Evolutionary conservation across 768 basidiomycete genomes (phyloP), one percentile per base, ranked within the genome.

Genomic region (Kwoniella botswanensis): DNA sequence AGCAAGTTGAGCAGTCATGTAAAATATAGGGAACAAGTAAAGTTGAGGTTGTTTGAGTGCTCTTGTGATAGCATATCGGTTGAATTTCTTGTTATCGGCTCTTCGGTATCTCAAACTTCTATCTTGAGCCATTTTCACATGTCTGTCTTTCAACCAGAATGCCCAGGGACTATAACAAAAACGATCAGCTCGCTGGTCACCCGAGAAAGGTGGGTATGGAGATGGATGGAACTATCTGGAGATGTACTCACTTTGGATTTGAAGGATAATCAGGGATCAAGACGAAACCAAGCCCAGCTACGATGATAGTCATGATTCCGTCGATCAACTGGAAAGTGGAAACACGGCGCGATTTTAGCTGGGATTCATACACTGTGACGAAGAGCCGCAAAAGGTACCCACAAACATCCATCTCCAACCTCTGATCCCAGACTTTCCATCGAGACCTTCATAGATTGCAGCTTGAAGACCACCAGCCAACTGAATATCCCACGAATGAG

Each of bases 11-110:
- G 70, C 66, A 3, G 67, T 74, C 18, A 75, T 71, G 63, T 80
- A 80, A 21, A 80, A 71, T 3, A 64, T 62, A 10, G 67, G 68
- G 56, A 77, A 74, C 29, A 71, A 56, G 70, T 76, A 80, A 62
- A 78, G 55, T n/a, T 75, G 61, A 10, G 75, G 77, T 35, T 72
- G 46, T 68, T 72, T 74, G 66, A 78, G 54, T 9, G 76, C 71
- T 18, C 75, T 57, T 43, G 60, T 55, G 50, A 76, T 67, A 11
- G 75, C 71, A 2, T 60, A 54, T 26, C 63, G 54, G 21, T 64
- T 79, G 68, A 81, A 71, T 42, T 68, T 70, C 65, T 81, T 81
- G 42, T 73, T 71, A 50, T 68, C 67, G 2, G 71, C 66, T 56
- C 77, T 68, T 4, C 68, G 63, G 74, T 74, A 77, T 53, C 74